A percentile compares a stretch with the other conserved stretches of the same genome.
These are phyloP conservation scores for Blastobotrys persicus DNA, from an alignment of 1,139 yeast genomes.

Conservation along the genomic window DNA sequence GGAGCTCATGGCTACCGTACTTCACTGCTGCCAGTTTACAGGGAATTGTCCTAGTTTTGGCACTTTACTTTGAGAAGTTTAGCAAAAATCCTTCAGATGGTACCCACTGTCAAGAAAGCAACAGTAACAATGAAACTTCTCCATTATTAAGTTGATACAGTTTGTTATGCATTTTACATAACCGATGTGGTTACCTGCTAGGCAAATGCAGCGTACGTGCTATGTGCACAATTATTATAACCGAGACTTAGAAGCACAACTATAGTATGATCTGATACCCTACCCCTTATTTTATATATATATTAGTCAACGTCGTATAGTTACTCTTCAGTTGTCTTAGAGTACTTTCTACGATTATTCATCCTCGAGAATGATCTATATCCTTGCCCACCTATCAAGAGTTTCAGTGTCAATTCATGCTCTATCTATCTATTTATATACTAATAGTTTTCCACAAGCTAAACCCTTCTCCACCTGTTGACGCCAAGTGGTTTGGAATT, in stretches of 20 bases:
- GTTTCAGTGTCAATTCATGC: too few species aligned
- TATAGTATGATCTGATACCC: too few species aligned
- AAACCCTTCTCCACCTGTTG: constrained; percentile 95
- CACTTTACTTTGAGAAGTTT: constrained; percentile 44
- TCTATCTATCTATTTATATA: too few species aligned
- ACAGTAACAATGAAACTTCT: neutral
- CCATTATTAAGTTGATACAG: constrained; percentile 1
- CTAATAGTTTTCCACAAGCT: constrained; percentile 96
- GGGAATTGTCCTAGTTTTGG: constrained; percentile 51
- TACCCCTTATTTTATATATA: too few species aligned
- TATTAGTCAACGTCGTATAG: too few species aligned
- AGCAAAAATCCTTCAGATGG: neutral
- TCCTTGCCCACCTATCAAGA: neutral
- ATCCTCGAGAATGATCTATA: neutral
- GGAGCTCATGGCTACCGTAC: constrained; percentile 88
- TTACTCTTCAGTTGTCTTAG: too few species aligned
- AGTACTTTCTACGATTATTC: too few species aligned
- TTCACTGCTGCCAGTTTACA: constrained; percentile 71
- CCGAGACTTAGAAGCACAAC: too few species aligned
- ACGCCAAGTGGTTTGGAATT: constrained; percentile 91
- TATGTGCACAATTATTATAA: too few species aligned
- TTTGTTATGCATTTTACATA: too few species aligned
- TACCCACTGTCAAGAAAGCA: neutral
- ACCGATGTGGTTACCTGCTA: too few species aligned
- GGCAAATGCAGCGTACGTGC: too few species aligned